phyloP scores from a whole-genome alignment of 2,329 filamentous ascomycete species.

The Penicillium digitatum region DNA sequence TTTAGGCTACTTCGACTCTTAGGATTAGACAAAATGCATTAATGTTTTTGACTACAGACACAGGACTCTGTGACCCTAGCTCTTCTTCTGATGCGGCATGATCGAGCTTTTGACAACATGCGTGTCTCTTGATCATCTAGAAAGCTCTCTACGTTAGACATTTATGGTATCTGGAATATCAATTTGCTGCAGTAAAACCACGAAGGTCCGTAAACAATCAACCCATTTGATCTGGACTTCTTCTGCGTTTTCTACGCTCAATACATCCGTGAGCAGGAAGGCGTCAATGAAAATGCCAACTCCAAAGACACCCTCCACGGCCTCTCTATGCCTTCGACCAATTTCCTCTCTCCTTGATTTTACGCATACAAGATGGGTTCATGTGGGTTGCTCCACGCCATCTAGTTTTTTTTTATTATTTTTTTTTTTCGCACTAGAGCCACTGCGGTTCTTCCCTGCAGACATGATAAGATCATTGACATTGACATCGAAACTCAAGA shows the following conservation, averaged over 20 bases:
- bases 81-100: neutral
- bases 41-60: neutral
- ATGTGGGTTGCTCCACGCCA: neutral
- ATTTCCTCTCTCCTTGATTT: neutral
- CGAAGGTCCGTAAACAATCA: neutral
- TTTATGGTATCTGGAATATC: neutral
- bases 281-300: neutral
- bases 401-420: too few species aligned
- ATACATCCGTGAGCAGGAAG: neutral
- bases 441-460: neutral
- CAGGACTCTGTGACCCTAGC: neutral
- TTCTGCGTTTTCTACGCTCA: neutral
- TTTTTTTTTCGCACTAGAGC: neutral
- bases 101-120: neutral
- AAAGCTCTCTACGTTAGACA: neutral
- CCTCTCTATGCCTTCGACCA: neutral
- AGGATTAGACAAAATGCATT: neutral
- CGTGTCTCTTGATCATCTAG: too few species aligned
- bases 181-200: neutral
- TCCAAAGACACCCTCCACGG: neutral
- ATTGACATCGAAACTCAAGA: neutral
- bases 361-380: neutral
- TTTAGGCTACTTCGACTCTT: slow-evolving; percentile 5
- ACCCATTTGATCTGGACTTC: neutral
- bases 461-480: neutral